phyloP scores from a whole-genome alignment of 73 alveolate species.

The Stentor coeruleus region DNA sequence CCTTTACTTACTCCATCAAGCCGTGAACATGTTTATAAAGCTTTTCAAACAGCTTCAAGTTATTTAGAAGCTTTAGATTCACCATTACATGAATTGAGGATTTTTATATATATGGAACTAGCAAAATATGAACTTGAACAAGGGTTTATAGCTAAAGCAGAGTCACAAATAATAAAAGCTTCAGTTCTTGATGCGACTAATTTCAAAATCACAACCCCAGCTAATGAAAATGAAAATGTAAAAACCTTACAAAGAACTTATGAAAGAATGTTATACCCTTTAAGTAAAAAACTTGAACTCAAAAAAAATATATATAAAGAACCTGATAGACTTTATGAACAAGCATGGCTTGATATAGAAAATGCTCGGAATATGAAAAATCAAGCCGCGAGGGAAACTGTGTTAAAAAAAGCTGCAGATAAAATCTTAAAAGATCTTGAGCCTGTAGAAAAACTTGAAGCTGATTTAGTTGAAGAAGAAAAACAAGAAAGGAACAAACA shows the following conservation, averaged over 20 bases:
- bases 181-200: conserved; percentile 79
- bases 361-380: conserved; percentile 88
- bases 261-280: conserved; percentile 53
- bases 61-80: conserved; percentile 84
- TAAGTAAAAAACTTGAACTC: conserved; percentile 59
- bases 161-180: conserved; percentile 87
- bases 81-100: conserved; percentile 90
- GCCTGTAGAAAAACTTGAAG: conserved; percentile 64
- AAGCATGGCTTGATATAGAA: conserved; percentile 88
- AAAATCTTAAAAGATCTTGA: conserved; percentile 67
- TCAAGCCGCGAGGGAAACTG: conserved; percentile 83
- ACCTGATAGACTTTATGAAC: conserved; percentile 87
- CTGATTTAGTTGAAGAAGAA: conserved; percentile 92
- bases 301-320: conserved; percentile 71
- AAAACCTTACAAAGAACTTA: conserved; percentile 78
- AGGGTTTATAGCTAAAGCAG: conserved; percentile 94
- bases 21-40: conserved; percentile 87
- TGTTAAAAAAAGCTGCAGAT: conserved; percentile 74
- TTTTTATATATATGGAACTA: conserved; percentile 90
- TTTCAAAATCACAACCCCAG: conserved; percentile 58
- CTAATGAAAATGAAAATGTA: conserved; percentile 71
- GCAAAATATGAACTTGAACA: conserved; percentile 95
- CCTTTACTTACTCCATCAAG: conserved; percentile 91
- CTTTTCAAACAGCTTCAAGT: conserved; percentile 89
- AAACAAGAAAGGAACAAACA: conserved; percentile 65